Evolutionary conservation across 139 green algal genomes (phyloP), one percentile per base, ranked within the genome.

Genomic region (Pseudopediastrum boryanum): DNA sequence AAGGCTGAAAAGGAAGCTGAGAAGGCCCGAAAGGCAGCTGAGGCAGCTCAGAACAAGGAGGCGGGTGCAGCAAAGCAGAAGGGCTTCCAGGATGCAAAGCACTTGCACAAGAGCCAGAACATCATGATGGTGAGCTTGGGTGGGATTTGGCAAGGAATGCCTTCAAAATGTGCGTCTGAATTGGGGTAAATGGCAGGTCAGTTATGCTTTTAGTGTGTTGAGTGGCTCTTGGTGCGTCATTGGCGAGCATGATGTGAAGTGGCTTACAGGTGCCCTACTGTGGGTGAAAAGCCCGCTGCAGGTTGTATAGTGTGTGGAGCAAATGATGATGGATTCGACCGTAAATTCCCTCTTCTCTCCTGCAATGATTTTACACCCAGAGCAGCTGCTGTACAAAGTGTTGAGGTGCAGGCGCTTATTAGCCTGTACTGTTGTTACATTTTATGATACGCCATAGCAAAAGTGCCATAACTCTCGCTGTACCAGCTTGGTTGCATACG

Each of bases 51-150:
- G 8, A 41, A 71, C 33, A 86, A 84, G 69, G 62, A 71, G 46
- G 44, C 31, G 9, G 86, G 81, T 41, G 35, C 71, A 21, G 69
- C 73, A 2, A 69, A 75, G 56, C 92, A 87, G 77, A 75, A 72
- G 44, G 89, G 89, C 36, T 93, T 90, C 63, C 73, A 79, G 5
- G 74, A 78, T 48, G 33, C 19, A 2, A 25, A 73, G 2, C 58
- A 35, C 2, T 58, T 93, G 62, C 35, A 87, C 44, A 93, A 89
- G 80, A 78, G 78, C 31, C 65, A 78, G n/a, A 77, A 76, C 58
- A 72, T 79, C n/a, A 86, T 91, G 54, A 85, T 65, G 71, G 75
- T 85, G 41, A 58, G 48, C 19, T 19, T 16, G 16, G 48, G 16
- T 58, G 48, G 48, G 48, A n/a, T 58, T 58, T 16, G 48, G 19